Conservation (phyloP, 805 yeast species). For the Pichia californica region DNA sequence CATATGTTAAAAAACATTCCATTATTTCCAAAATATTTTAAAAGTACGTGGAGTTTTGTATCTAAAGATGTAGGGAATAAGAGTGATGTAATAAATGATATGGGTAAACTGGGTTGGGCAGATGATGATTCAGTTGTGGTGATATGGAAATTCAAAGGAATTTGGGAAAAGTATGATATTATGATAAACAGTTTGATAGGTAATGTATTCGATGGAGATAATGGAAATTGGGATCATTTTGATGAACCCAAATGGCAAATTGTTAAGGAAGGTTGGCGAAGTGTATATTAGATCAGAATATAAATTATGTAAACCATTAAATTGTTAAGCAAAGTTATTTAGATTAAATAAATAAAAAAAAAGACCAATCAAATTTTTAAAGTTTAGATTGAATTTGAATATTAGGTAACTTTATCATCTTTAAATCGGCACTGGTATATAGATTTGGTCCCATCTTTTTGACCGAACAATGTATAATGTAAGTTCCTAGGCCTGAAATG, state of each 20-base stretch:
- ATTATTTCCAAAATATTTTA: slow-evolving; percentile 56
- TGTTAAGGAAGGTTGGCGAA: slow-evolving; percentile 67
- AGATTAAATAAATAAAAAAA: too few relatives aligned
- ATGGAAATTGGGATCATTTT: slow-evolving; percentile 9
- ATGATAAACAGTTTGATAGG: slow-evolving; percentile 38
- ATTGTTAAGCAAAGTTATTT: too few relatives aligned
- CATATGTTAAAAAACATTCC: slow-evolving; percentile 64
- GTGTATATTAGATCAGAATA: slow-evolving; percentile 25
- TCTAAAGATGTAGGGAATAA: slow-evolving; percentile 48
- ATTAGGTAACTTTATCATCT: neutral
- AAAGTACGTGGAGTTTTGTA: slow-evolving; percentile 84
- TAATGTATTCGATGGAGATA: neutral
- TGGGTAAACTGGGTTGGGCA: slow-evolving; percentile 66
- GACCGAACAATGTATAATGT: slow-evolving; percentile 8
- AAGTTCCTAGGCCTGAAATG: slow-evolving; percentile 10
- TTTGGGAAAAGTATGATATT: slow-evolving; percentile 84
- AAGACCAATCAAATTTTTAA: too few relatives aligned
- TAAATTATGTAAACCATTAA: too few relatives aligned
- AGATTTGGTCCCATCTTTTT: slow-evolving; percentile 8
- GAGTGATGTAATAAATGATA: slow-evolving; percentile 26
- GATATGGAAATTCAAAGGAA: slow-evolving; percentile 65
- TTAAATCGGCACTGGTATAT: slow-evolving; percentile 6
- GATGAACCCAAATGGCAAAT: slow-evolving; percentile 41
- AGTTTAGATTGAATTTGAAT: slow-evolving; percentile 11
- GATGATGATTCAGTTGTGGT: slow-evolving; percentile 67